Conservation (phyloP, 352 stramenopile species). For the Pythium vanterpoolii region DNA sequence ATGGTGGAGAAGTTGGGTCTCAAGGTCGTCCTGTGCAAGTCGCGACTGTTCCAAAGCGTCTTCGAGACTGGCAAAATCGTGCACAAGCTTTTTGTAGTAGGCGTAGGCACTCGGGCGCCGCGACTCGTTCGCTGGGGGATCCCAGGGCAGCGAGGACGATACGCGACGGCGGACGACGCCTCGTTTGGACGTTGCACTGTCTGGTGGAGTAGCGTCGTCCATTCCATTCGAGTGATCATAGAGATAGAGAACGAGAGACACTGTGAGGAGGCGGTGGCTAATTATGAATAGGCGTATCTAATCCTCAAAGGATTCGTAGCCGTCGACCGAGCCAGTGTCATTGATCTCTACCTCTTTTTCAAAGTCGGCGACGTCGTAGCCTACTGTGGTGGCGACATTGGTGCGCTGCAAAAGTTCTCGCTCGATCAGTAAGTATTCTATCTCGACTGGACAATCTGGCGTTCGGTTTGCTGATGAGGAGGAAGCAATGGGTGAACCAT, state of each 20-base stretch:
- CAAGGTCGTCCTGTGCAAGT: conserved; percentile 25
- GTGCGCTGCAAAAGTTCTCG: neutral
- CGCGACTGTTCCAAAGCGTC: conserved; percentile 34
- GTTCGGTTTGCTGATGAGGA: neutral
- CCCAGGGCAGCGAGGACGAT: conserved; percentile 8
- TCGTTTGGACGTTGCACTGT: neutral
- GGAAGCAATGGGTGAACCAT: neutral
- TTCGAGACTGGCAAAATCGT: conserved; percentile 44
- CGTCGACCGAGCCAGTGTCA: conserved; percentile 15
- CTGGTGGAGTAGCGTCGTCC: neutral
- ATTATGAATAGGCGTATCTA: neutral
- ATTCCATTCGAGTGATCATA: neutral
- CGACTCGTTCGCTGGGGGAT: neutral
- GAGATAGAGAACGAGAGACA: neutral
- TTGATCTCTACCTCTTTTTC: conserved; percentile 7
- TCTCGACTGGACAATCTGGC: neutral
- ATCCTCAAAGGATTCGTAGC: conserved; percentile 19
- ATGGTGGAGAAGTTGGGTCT: conserved; percentile 22
- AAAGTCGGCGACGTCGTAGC: conserved; percentile 15
- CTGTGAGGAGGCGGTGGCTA: conserved; percentile 4
- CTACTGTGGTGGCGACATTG: neutral
- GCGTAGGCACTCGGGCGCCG: conserved; percentile 33
- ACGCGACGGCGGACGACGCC: neutral
- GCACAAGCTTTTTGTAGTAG: conserved; percentile 53
- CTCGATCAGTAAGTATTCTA: neutral